Evolutionary conservation across 2,329 filamentous ascomycete genomes (phyloP), one percentile per base, ranked within the genome.

Genomic region (Fusarium miscanthi): DNA sequence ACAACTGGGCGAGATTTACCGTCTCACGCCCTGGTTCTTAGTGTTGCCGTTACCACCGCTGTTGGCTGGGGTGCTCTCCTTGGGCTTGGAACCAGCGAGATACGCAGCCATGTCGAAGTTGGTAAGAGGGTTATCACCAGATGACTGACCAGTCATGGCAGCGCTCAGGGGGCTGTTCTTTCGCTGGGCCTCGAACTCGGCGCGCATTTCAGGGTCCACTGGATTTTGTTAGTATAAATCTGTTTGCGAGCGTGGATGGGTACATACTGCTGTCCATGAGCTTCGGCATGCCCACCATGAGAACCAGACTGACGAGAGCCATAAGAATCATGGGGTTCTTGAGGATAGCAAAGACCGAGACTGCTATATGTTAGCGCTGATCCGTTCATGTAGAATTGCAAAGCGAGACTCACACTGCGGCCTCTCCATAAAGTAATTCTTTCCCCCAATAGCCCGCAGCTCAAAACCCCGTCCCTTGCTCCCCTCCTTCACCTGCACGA

Each of bases 321-420:
- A 99, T 92, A 68, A 99, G 87, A 72, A 98, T 98, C 94, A 98
- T 98, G 7, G 96, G 96, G 80, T 94, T 97, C 86, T 96, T 96
- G 77, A 98, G 86, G 62, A 98, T 91, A 65, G 89, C 89, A 63
- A 98, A 79, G n/a, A 95, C 87, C 23, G 91, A 94, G 84, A 95
- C 92, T 94, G 30, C 31, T 8, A 10, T 11, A 9, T 31, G 70
- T 73, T 35, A 73, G 63, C n/a, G 52, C 38, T 33, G 25, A 19
- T 16, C 17, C 12, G 35, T 33, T 19, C 37, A 21, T 11, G 23
- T 14, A 40, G 23, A 27, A 27, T n/a, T 21, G 23, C 9, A 35
- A 21, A 12, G 23, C 25, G 21, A 56, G 73, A 88, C 92, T 87
- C 82, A 95, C 93, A 97, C 74, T 89, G 90, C 66, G 88, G 86